Base-by-base conservation (phyloP, 2,329 filamentous ascomycete species). In the Diaporthe caulivora region DNA sequence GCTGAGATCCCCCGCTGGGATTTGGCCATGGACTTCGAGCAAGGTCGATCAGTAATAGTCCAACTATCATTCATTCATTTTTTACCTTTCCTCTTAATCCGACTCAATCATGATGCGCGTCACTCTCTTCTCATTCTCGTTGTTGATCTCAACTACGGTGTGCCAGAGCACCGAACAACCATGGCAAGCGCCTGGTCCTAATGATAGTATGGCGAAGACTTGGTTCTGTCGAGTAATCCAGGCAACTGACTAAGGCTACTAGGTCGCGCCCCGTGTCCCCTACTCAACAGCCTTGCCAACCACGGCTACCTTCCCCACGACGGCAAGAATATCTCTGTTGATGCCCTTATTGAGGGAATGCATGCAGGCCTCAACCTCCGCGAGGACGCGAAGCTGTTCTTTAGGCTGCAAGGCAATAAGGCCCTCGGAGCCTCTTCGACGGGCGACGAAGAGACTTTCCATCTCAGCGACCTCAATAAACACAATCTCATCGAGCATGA, bases 231-330 rank as follows among this genome's bases (percentile, higher is more conserved):
- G 11, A 17, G 4, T 18, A 3, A n/a, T 29, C 8, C 3, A 15
- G 31, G 17, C 11, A 58, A 60, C 53, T 70, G 17, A 70, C 18
- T 4, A 18, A 13, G 3, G 18, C 15, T 3, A 54, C 1, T 10
- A 70, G 67, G 67, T 26, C 67, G 67, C 7, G n/a, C 53, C 53
- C 67, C 67, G 1, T 70, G 70, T 44, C 70, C 70, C 11, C 40
- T 72, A 2, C 34, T 72, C 7, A 72, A 72, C 37, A 67, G 53
- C 18, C 58, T 72, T 11, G 70, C 70, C 17, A 72, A 72, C 26
- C 70, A 72, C 26, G 70, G 60, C 11, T 72, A 54, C 37, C 40
- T 72, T 26, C 34, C 34, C n/a, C 47, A 7, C 8, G 49, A 72
- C 15, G 70, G 70, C 24, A 37, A 31, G n/a, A 72, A 72, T n/a